Evolutionary conservation across 129 eudicot species (phyloP), one percentile per base, ranked within the genome.

Genomic region (Flaveria brownii): DNA sequence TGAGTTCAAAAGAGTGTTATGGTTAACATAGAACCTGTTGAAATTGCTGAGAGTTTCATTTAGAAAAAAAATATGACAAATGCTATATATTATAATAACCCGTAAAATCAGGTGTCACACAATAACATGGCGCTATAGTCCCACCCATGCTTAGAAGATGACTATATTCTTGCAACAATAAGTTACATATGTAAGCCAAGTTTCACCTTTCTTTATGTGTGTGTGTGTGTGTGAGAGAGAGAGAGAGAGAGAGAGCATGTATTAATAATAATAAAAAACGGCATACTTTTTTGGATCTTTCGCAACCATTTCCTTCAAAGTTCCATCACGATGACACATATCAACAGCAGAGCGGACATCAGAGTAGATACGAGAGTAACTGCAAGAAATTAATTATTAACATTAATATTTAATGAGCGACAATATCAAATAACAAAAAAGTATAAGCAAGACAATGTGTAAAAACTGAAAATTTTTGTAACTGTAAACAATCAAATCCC

Each of bases 301-400:
- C 65, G 99, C 99, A 72, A 94, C 99, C 97, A 89, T 84, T 80
- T 83, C 85, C 85, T 94, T 94, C 77, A 94, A 77, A 75, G 97
- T 91, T 81, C 99, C 99, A 77, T 94, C 97, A 67, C 96, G 99
- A 80, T 94, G 99, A 78, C 99, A 94, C 88, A 91, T 78, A 72
- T 91, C 96, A 64, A 94, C 90, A 74, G 99, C 99, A 85, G 99
- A 87, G 70, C 96, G 87, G 75, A 91, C 97, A 80, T 94, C 99
- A 51, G 85, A 87, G 77, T 88, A 94, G 87, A 94, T 81, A 59
- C 86, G 84, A 74, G 86, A 73, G 72, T 94, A 94, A 76, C 99
- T 91, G 93, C 84, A 74, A 65, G 15, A 67, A 81, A 30, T 59
- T 59, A 28, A 57, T 63, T 74, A 23, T 11, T 16, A 80, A 59